These are phyloP conservation scores for Amauroascus niger DNA, from an alignment of 2,329 filamentous ascomycete genomes.

Conservation along the genomic window DNA sequence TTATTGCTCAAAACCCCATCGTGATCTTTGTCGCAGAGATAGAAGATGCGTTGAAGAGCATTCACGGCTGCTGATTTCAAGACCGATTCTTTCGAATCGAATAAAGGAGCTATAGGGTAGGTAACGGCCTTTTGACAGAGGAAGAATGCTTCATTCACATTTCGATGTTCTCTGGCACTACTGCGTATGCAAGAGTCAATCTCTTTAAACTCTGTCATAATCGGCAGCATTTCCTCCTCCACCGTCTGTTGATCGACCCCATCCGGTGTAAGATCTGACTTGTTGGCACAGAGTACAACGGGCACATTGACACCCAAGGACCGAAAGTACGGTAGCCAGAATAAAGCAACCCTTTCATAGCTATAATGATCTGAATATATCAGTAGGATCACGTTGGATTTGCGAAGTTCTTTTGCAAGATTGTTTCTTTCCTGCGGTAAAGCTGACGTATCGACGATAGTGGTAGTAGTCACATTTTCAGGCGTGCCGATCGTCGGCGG, in stretches of 20 bases:
- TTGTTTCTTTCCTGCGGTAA: constrained; percentile 85
- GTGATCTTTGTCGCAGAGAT: constrained; percentile 90
- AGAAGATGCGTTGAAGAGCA: constrained; percentile 83
- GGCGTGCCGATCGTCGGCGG: constrained; percentile 86
- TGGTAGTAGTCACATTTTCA: constrained; percentile 89
- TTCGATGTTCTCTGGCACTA: constrained; percentile 81
- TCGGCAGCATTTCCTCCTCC: constrained; percentile 93
- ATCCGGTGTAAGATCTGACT: constrained; percentile 74
- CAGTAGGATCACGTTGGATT: constrained; percentile 91
- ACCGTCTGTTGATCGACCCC: constrained; percentile 73
- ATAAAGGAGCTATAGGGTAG: constrained; percentile 89
- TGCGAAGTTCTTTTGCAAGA: constrained; percentile 86
- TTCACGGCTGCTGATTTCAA: constrained; percentile 83
- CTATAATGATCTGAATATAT: constrained; percentile 99
- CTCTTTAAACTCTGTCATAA: constrained; percentile 98
- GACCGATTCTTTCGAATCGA: constrained; percentile 84
- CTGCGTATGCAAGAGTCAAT: constrained; percentile 96
- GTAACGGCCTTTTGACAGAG: constrained; percentile 97
- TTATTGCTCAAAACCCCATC: constrained; percentile 83
- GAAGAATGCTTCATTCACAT: constrained; percentile 94
- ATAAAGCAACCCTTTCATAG: constrained; percentile 91
- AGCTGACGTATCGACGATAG: constrained; percentile 90
- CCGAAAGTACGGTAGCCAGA: constrained; percentile 98
- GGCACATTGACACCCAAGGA: constrained; percentile 97
- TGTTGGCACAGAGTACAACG: constrained; percentile 93